Conservation (phyloP, 768 basidiomycete genomes). For the Mycena epipterygia region DNA sequence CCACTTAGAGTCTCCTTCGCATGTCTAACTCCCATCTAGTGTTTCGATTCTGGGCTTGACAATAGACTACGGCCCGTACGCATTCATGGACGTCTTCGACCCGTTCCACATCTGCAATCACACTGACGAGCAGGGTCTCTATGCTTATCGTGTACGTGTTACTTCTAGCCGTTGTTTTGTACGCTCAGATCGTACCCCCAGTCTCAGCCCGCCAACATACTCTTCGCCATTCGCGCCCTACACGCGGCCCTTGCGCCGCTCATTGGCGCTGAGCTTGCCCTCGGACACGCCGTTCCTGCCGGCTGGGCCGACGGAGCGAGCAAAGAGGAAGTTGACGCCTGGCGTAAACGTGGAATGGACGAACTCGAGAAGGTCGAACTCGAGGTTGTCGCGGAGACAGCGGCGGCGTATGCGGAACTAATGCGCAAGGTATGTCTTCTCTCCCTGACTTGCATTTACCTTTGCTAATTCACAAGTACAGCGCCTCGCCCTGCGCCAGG, state of each 20-base stretch:
- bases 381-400: constrained; percentile 68
- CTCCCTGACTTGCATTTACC: background rate
- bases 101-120: constrained; percentile 92
- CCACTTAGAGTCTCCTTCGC: constrained; percentile 23
- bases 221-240: constrained; percentile 85
- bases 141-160: constrained; percentile 70
- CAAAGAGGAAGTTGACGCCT: constrained; percentile 69
- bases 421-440: constrained; percentile 73
- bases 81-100: constrained; percentile 96
- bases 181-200: constrained; percentile 41
- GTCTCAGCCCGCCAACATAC: constrained; percentile 84
- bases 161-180: background rate
- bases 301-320: constrained; percentile 76
- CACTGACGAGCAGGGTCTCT: constrained; percentile 82
- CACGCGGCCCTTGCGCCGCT: constrained; percentile 86
- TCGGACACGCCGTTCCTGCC: constrained; percentile 61
- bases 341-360: constrained; percentile 70
- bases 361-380: constrained; percentile 71
- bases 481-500: constrained; percentile 83
- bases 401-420: constrained; percentile 72
- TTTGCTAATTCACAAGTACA: constrained; percentile 41
- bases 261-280: constrained; percentile 83
- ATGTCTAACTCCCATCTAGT: constrained; percentile 48
- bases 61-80: constrained; percentile 90
- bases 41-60: constrained; percentile 83